A percentile compares a stretch with the other conserved stretches of the same genome.
phyloP scores from a whole-genome alignment of 495 filamentous ascomycete species.

The Aspergillus egyptiacus region DNA sequence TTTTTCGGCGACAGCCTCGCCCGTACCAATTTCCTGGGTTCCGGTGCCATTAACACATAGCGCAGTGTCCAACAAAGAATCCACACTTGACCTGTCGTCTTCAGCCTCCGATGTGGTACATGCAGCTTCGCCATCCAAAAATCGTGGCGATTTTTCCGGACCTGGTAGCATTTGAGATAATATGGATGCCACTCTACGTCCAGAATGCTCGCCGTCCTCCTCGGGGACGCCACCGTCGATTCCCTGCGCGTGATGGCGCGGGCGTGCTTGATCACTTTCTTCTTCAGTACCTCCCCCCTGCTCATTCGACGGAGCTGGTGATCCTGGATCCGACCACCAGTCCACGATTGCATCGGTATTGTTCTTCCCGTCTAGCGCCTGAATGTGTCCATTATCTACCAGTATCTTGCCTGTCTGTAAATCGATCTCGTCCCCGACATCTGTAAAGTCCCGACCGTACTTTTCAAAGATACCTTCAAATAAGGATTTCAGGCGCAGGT shows the following conservation, averaged over 20 bases:
- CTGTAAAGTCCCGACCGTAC: conserved; percentile 76
- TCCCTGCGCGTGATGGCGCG: not conserved
- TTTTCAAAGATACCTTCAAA: conserved; percentile 87
- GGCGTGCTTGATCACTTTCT: not conserved
- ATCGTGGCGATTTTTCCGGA: not conserved
- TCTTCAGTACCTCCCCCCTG: not conserved
- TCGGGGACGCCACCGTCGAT: not conserved
- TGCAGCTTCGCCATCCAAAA: conserved; percentile 3
- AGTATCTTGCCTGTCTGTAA: conserved; percentile 69
- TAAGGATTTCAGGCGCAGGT: conserved; percentile 62
- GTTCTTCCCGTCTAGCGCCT: conserved; percentile 48
- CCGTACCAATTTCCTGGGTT: conserved; percentile 1
- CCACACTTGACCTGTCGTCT: conserved; percentile 22
- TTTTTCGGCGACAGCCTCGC: conserved; percentile 15
- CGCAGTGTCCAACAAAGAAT: conserved; percentile 23
- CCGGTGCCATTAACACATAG: conserved; percentile 13
- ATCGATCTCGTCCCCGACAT: conserved; percentile 77
- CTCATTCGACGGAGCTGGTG: not conserved
- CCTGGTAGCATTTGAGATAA: conserved; percentile 8
- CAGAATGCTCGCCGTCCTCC: not conserved
- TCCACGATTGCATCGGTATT: conserved; percentile 33
- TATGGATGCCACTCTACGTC: not conserved
- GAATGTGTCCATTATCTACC: conserved; percentile 81
- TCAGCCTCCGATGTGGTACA: conserved; percentile 17
- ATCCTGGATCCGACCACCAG: conserved; percentile 14